Evolutionary conservation across 495 filamentous ascomycete species (phyloP).

Genomic region (Hypoxylon cercidicola): DNA sequence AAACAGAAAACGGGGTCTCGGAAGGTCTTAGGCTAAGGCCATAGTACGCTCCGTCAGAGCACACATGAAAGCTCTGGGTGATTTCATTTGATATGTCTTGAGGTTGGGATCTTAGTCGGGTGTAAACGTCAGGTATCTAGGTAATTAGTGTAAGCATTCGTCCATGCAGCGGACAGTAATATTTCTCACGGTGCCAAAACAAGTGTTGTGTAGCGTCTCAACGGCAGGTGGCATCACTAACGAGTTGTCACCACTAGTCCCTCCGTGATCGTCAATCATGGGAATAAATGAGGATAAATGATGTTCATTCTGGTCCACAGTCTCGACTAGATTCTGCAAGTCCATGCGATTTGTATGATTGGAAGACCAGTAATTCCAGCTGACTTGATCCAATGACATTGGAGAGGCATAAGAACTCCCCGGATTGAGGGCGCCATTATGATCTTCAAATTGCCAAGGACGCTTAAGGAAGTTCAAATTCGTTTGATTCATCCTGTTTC

Average conservation of each 20-base stretch:
- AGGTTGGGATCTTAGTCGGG: not conserved
- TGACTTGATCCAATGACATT: not conserved
- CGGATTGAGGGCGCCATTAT: not conserved
- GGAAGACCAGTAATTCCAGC: constrained; percentile 1
- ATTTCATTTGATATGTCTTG: not conserved
- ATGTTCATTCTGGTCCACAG: not conserved
- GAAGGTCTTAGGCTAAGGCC: not conserved
- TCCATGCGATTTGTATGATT: not conserved
- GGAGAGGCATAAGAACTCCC: not conserved
- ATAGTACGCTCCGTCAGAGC: constrained; percentile 5
- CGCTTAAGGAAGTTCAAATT: not conserved
- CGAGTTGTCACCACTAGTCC: too few species aligned
- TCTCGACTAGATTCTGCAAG: not conserved
- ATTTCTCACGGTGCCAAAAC: constrained; percentile 6
- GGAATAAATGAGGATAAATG: not conserved
- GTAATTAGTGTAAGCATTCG: not conserved
- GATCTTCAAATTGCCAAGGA: constrained; percentile 1
- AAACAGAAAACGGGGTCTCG: not conserved
- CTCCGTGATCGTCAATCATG: not conserved
- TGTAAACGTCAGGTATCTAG: not conserved
- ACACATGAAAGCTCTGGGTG: not conserved
- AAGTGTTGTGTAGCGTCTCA: not conserved
- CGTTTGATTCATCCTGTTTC: not conserved
- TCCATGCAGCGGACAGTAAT: too few species aligned
- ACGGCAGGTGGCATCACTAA: not conserved